Conservation (phyloP, 2,329 filamentous ascomycete genomes). For the Dactylonectria macrodidyma region DNA sequence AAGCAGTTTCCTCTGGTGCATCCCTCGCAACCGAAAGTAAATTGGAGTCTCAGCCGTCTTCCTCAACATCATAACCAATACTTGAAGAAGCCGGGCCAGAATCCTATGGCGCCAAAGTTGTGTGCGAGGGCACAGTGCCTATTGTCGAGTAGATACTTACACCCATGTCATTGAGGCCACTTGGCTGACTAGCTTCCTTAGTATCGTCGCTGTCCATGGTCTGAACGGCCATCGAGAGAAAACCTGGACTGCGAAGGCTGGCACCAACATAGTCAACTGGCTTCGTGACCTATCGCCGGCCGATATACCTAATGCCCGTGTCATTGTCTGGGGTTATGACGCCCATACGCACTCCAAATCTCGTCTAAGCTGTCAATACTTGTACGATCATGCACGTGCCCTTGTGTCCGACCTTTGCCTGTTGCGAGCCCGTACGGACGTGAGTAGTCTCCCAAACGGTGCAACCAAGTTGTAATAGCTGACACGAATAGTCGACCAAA, state of each 20-base stretch:
- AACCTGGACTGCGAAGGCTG: constrained; percentile 68
- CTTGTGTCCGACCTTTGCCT: constrained; percentile 8
- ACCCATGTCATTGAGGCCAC: neutral
- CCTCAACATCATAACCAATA: no score
- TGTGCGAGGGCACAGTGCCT: constrained; percentile 5
- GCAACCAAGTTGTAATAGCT: neutral
- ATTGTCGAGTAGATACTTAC: constrained; percentile 1
- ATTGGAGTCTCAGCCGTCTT: no score
- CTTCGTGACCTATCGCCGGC: constrained; percentile 75
- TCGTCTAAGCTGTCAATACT: neutral
- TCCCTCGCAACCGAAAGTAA: no score
- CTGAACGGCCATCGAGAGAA: constrained; percentile 75
- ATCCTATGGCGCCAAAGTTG: neutral
- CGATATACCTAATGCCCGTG: constrained; percentile 3
- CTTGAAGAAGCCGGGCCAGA: no score
- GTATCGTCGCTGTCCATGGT: constrained; percentile 79
- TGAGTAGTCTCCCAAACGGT: neutral
- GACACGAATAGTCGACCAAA: neutral
- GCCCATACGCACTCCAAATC: constrained; percentile 2
- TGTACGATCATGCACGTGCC: constrained; percentile 9
- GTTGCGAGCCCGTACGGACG: constrained; percentile 1
- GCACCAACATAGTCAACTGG: constrained; percentile 74
- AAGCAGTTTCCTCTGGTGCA: no score
- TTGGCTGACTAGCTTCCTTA: neutral
- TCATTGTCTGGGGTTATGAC: constrained; percentile 18